Base-by-base conservation (phyloP, 495 filamentous ascomycete genomes). In the Daldinia caldariorum region DNA sequence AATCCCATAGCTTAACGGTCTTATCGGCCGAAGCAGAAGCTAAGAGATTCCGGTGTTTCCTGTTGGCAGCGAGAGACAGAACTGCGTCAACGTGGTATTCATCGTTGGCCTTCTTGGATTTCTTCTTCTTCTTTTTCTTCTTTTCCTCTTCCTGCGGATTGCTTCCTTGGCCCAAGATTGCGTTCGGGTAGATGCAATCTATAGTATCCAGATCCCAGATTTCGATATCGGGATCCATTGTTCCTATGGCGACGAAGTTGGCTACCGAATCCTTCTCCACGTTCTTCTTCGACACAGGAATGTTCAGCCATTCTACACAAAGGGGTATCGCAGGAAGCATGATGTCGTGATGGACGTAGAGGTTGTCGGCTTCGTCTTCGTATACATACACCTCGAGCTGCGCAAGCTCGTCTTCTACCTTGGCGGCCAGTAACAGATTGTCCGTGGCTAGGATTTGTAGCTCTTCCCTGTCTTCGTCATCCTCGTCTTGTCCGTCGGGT, bases 341-440 rank as follows among this genome's bases (percentile, higher is more conserved):
- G 72, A 99, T 97, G 76, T 99, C 95, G 83, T 99, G 96, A 82
- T 99, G 95, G 9, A 98, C 94, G 78, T 98, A 99, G 39, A 99
- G 89, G 79, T 99, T 98, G 76, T 97, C 95, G 9, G 89, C 93
- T 61, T 77, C 82, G 74, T 98, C 96, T 79, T 99, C 96, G 79
- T 99, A 99, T 32, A 99, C 93, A 77, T 98, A 98, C 49, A 97
- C 89, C 77, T 98, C 96, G 18, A 99, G 86, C 80, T 97, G 94
- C 29, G 95, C 93, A 29, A 99, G 91, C 71, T 98, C 95, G 70
- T 99, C 95, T 79, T 99, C 95, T 18, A 97, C 86, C 83, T 96
- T 94, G 69, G 93, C 94, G 14, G 94, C 91, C 54, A 99, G 82
- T 22, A 99, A 79, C 63, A 99, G 81, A 76, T 97, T 99, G 78